A percentile compares a stretch with the other conserved stretches of the same genome.
Conservation (phyloP, 2,329 filamentous ascomycete species). For the Metarhizium brunneum region DNA sequence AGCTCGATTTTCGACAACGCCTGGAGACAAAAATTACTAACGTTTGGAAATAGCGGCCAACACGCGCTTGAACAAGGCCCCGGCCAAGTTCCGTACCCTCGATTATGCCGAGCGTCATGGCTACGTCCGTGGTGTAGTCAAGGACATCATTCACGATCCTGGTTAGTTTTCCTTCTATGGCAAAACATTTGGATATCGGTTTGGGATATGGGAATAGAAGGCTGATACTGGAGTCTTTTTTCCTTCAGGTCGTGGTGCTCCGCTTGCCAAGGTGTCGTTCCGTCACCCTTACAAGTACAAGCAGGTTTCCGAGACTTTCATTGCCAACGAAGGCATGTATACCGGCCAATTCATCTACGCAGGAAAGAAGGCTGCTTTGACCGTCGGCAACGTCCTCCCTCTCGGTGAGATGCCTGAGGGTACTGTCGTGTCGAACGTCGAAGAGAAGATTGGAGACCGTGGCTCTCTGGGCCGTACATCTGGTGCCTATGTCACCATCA, state of each 20-base stretch:
- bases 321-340: conserved; percentile 99
- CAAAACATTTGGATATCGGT: conserved; percentile 8
- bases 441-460: conserved; percentile 97
- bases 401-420: conserved; percentile 93
- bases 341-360: conserved; percentile 99
- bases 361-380: conserved; percentile 96
- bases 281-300: conserved; percentile 98
- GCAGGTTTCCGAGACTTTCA: conserved; percentile 97
- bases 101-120: conserved; percentile 96
- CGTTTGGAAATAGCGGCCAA: conserved; percentile 50
- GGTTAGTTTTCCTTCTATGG: conserved; percentile 36
- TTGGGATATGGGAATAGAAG: conserved; percentile 10
- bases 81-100: conserved; percentile 86
- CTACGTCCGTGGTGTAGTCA: conserved; percentile 94
- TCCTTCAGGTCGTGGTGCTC: conserved; percentile 68
- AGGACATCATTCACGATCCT: conserved; percentile 98
- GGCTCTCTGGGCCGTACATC: conserved; percentile 93
- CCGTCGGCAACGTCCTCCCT: conserved; percentile 94
- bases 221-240: conserved; percentile 16
- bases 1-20: conserved; percentile 14
- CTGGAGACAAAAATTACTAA: conserved; percentile 19
- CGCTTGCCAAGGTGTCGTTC: conserved; percentile 94
- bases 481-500: conserved; percentile 97
- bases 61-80: conserved; percentile 82
- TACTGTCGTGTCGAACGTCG: conserved; percentile 98